Evolutionary conservation across 148 eudicot genomes (phyloP), one percentile per base, ranked within the genome.

Genomic region (Camellia japonica): DNA sequence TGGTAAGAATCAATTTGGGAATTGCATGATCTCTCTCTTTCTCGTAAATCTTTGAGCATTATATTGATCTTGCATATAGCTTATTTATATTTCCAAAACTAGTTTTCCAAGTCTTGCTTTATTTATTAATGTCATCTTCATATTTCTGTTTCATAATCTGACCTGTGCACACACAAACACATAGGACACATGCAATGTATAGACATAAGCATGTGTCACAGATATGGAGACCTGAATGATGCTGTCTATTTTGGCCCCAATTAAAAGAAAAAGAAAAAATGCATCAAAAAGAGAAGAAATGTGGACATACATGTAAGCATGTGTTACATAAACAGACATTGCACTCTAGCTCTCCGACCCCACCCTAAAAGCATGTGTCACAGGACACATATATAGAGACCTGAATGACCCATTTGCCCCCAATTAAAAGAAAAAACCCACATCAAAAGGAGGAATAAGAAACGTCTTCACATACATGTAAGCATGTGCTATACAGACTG

Each of bases 1-100:
- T 84, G 98, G 98, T 95, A 84, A 84, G 97, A 42, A 6, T 51
- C 16, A 44, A 9, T 61, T 43, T 62, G 30, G n/a, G 30, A 58
- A 72, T 13, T 14, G 10, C 16, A 7, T 4, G 5, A 12, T 30
- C 65, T 78, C 56, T 78, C 61, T 77, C 74, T 55, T 75, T 23
- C 5, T 62, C 65, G n/a, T 5, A 15, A n/a, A 5, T 43, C 47
- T 43, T 23, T 14, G 67, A 30, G 23, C 14, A 23, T 38, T 6
- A 12, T 10, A 69, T n/a, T 69, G 73, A 69, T 10, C 42, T 52
- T 30, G 62, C 63, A 2, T 11, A 30, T 2, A 4, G 15, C 67
- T 63, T 63, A 63, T 63, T n/a, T n/a, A 62, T 41, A n/a, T 63
- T 63, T 63, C 67, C 11, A 19, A 10, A 20, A 73, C n/a, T 73